Evolutionary conservation across 2,329 filamentous ascomycete genomes (phyloP).

Genomic region (Aureobasidium sp.): DNA sequence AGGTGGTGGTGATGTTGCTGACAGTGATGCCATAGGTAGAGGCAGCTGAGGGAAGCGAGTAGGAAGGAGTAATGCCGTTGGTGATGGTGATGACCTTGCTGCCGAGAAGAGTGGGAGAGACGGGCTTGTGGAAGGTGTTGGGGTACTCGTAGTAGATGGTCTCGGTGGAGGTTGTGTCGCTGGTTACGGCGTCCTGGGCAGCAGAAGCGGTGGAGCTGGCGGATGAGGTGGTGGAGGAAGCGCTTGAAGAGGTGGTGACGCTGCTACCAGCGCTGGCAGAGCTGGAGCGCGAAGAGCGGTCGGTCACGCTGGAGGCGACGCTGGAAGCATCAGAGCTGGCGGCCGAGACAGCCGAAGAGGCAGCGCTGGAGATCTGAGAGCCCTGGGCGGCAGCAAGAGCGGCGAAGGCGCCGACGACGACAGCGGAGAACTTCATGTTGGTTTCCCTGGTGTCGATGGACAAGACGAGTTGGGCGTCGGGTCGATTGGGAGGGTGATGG

Average conservation of each 20-base stretch:
- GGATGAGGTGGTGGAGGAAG: neutral
- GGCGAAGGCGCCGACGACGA: constrained; percentile 10
- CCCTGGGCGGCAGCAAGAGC: constrained; percentile 8
- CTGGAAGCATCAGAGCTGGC: constrained; percentile 4
- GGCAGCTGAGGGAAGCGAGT: neutral
- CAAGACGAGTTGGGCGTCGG: constrained; percentile 11
- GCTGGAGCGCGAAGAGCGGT: neutral
- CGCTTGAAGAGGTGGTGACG: neutral
- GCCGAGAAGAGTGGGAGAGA: constrained; percentile 11
- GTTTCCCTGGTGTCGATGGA: neutral
- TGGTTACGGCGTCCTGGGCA: neutral
- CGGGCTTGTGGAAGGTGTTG: constrained; percentile 12
- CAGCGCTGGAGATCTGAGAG: constrained; percentile 2
- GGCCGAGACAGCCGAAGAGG: neutral
- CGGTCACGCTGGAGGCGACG: neutral
- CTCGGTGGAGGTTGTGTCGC: neutral
- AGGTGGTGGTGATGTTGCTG: constrained; percentile 9
- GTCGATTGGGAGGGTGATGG: constrained; percentile 2
- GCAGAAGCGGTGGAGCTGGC: neutral
- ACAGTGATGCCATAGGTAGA: constrained; percentile 1
- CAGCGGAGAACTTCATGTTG: constrained; percentile 6
- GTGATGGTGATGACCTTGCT: constrained; percentile 5
- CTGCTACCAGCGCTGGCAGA: neutral
- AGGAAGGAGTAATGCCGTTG: neutral
- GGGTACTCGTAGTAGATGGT: constrained; percentile 11